Evolutionary conservation across 768 basidiomycete species (phyloP).

Genomic region (Tulasnella sp.): DNA sequence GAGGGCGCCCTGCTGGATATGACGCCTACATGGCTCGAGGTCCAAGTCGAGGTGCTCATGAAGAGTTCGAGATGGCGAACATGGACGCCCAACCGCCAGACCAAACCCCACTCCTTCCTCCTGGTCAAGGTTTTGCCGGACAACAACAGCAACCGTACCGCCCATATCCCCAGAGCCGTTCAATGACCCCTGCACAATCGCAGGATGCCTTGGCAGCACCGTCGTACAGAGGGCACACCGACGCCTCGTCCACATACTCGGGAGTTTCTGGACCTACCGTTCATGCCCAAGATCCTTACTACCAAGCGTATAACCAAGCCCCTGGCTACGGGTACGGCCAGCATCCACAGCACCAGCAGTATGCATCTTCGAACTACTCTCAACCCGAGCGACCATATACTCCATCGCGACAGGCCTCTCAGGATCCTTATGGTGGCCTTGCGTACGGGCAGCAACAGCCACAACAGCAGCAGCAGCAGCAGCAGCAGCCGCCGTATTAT

Average conservation of each 20-base stretch:
- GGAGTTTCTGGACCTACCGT: slow-evolving; percentile 12
- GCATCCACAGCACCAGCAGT: not conserved
- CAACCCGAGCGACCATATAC: slow-evolving; percentile 2
- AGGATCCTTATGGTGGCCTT: not conserved
- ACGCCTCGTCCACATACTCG: slow-evolving; percentile 9
- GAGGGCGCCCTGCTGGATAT: slow-evolving; percentile 15
- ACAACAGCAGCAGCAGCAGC: not conserved
- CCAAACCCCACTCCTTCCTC: slow-evolving; percentile 13
- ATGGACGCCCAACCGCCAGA: not conserved
- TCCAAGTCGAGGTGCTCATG: not conserved
- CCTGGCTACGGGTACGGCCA: slow-evolving; percentile 12
- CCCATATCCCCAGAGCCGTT: not conserved
- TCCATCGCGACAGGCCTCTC: not conserved
- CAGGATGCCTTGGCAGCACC: slow-evolving; percentile 12
- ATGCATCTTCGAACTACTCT: not conserved
- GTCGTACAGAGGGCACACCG: not conserved
- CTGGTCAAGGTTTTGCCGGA: slow-evolving; percentile 15
- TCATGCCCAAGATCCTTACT: slow-evolving; percentile 13
- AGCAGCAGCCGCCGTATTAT: not conserved
- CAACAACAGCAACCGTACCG: slow-evolving; percentile 13
- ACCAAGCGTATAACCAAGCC: not conserved
- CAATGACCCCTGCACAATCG: not conserved
- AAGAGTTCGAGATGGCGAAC: slow-evolving; percentile 19
- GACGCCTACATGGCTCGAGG: slow-evolving; percentile 22
- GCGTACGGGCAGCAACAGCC: not conserved